Evolutionary conservation across 129 eudicot genomes (phyloP), one percentile per base, ranked within the genome.

Genomic region (Helianthus tuberosus): DNA sequence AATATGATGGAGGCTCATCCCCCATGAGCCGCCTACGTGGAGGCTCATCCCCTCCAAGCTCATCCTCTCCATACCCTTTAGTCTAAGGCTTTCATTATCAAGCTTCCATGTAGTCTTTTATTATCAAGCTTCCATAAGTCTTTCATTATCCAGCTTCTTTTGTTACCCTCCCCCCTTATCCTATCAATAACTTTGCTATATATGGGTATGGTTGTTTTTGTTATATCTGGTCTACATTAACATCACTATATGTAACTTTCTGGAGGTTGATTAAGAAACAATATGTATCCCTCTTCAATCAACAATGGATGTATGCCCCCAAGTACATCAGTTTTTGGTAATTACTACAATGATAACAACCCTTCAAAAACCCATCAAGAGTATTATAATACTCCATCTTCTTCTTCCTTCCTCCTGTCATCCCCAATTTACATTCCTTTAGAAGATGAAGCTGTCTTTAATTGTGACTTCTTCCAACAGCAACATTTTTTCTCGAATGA

Each of bases 381-480:
- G 2, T 27, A 5, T 59, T 59, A 27, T 27, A 59, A 59, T 1
- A 7, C 70, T 50, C 70, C 75, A 36, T 73, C 75, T 54, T 60
- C 76, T 25, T 52, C 82, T 16, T 78, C 81, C 8, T 77, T 75
- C 68, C 39, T 64, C 39, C 72, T 75, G 80, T 74, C 82, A 81
- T 67, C 82, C 84, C 84, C 82, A 77, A 39, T 15, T 64, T 55
- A 68, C 54, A 16, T 79, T 39, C 71, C 86, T 51, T 44, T 72
- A 44, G 92, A 76, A 81, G 83, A 84, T 14, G 89, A 79, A 63
- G 78, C 85, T 14, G 60, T 80, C 53, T 81, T 71, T n/a, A n/a
- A n/a, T 69, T 81, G 68, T 49, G 84, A 77, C 11, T 75, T 75
- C 48, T 43, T 84, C 57, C 83, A 72, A 70, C 69, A 71, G 0